Base-by-base conservation (phyloP, 2,329 filamentous ascomycete species). In the Neofusicoccum sp. region DNA sequence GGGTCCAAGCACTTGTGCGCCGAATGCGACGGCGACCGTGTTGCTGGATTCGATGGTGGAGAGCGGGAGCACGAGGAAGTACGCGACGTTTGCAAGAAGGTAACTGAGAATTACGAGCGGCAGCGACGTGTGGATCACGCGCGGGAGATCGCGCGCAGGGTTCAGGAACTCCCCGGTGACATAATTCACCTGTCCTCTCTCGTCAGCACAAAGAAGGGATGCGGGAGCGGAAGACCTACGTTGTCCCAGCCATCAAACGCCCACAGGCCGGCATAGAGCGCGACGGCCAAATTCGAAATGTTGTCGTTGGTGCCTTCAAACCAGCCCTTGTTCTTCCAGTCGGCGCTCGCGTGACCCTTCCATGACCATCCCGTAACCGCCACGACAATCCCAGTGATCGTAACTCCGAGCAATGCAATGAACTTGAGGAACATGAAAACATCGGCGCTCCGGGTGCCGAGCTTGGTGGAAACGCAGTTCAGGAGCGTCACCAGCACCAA, bases 191-290 rank as follows among this genome's bases (percentile, higher is more conserved):
- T 95, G 67, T 3, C 7, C 22, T 22, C 22, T 28, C 28, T 7
- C 7, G 12, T 12, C 66, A 69, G 70, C 64, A 64, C 64, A 62
- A 36, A 54, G 41, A 43, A 6, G 5, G 34, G 7, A 5, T n/a
- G 12, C 14, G 5, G 12, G 37, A 12, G 41, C 6, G 36, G 33
- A 36, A 31, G 54, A 82, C 89, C 80, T 79, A 95, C 92, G 76
- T 99, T 99, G 74, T 99, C 95, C 95, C 95, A 99, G 34, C 95
- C 95, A 74, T 99, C 95, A 78, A 95, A 99, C 0, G 95, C 95
- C 95, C 95, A 99, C 4, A 99, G 83, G 7, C 95, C 95, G 14
- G 93, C 94, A 75, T 99, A 99, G 50, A 99, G 79, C 0, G 95
- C 95, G 50, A 99, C 90, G 3, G 95, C 95, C 91, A 93, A 98